phyloP scores from a whole-genome alignment of 1,284 basidiomycete species.

The Ceratobasidium sp. region DNA sequence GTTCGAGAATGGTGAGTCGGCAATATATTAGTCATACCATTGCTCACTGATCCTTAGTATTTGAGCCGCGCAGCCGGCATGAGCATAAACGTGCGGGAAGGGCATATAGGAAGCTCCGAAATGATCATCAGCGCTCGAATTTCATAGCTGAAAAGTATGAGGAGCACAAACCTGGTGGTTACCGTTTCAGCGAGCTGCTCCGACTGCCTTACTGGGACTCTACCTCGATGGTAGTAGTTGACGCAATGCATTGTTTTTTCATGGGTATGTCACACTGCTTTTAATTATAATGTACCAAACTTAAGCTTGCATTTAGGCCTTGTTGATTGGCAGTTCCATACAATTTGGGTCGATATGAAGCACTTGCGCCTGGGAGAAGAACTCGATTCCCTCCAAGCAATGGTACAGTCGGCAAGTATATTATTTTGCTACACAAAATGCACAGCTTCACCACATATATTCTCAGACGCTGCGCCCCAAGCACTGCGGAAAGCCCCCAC shows the following conservation, averaged over 20 bases:
- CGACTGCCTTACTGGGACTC: conserved; percentile 50
- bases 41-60: background rate
- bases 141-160: background rate
- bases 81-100: background rate
- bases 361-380: background rate
- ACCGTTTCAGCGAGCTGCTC: conserved; percentile 35
- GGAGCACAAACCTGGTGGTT: conserved; percentile 23
- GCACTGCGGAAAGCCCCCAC: background rate
- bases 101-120: background rate
- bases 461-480: background rate
- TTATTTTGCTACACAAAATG: background rate
- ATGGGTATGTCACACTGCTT: conserved; percentile 36
- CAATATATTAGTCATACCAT: too few species aligned
- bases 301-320: conserved; percentile 4
- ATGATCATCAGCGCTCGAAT: background rate
- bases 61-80: background rate
- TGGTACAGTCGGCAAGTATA: background rate
- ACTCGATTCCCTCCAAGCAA: background rate
- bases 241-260: conserved; percentile 51
- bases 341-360: conserved; percentile 3
- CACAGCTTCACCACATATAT: background rate
- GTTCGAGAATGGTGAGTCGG: background rate
- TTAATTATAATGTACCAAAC: background rate
- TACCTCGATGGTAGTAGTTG: conserved; percentile 45
- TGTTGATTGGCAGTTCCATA: conserved; percentile 19